Base-by-base conservation (phyloP, 805 yeast genomes). In the Zygoascus tannicola region DNA sequence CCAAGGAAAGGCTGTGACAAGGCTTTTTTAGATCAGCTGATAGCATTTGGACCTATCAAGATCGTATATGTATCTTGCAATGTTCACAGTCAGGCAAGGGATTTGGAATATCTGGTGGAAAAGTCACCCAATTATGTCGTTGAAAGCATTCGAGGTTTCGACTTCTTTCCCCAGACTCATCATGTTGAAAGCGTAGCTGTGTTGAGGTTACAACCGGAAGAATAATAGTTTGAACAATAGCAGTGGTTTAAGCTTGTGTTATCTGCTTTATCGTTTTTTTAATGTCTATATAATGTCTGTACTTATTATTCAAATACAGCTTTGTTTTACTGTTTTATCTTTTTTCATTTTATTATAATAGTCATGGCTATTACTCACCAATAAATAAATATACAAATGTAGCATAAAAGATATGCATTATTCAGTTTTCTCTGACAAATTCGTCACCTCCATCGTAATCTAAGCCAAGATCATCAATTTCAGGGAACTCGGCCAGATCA, bases 1-100 rank as follows among this genome's bases (percentile, higher is more conserved):
- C 95, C 97, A 35, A 78, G 98, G 62, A 92, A 90, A 63, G 98
- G 98, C 1, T 90, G 97, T 63, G 97, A 88, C 62, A 83, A 79
- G 41, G 77, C 78, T 7, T 92, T 92, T 58, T 69, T 92, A 63
- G 78, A 81, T 52, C 98, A 92, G 66, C 69, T 92, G 45, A 74
- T 92, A 18, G 85, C 71, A 18, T 92, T 84, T 64, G 70, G 75
- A 49, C 97, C 98, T 2, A 82, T 82, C 14, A 79, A 80, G 54
- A 78, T 92, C 44, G 94, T 92, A n/a, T 92, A 92, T 65, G 84
- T 92, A 45, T 85, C 95, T 49, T 92, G 98, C 70, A 92, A 92
- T 59, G 98, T 92, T 40, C 97, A 90, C 66, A 85, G 96, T 16
- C 98, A 92, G 64, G 97, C 97, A 3, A 71, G 97, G 55, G 98